Evolutionary conservation across 345 rosid species (phyloP), one percentile per base, ranked within the genome.

Genomic region (Kandelia obovata): DNA sequence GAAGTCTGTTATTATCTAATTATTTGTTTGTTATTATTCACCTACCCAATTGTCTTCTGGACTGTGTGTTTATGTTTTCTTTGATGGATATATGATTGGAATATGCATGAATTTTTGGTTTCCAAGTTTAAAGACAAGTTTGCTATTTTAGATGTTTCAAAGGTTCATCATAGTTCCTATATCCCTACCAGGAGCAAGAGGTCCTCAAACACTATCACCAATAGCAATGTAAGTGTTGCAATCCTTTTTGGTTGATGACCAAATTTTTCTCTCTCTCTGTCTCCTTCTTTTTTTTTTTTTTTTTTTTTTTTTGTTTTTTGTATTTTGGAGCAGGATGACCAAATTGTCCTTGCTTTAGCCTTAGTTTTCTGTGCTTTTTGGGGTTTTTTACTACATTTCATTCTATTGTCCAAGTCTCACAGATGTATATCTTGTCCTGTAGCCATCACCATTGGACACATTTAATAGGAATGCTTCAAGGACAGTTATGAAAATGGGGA

Each of bases 141-240:
- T 65, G 27, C 68, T 71, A 52, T 23, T 74, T 73, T 84, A 91
- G 97, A 84, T 83, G 63, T 76, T 75, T 57, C 77, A 74, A 83
- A 79, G 79, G 26, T 56, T 58, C 58, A 0, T 49, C 72, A 53
- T 70, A 70, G 75, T 68, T 66, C 66, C 58, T 61, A 53, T 65
- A 57, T 34, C 55, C 64, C 77, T 21, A 70, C 71, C 5, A 84
- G 73, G 67, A 75, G 72, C 58, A 80, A 77, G 73, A 83, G 67
- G 65, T 19, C 78, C 57, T 80, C 70, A 16, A 78, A 75, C 62
- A 67, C 75, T 65, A 58, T 78, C 61, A 43, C 71, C 21, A 30
- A 68, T 57, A 69, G 34, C 62, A 57, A 70, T 75, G 96, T 89
- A 83, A 87, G 90, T 75, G 43, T 20, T 2, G 51, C 53, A 9